phyloP scores from a whole-genome alignment of 805 yeast species.

The Metschnikowia colocasiae region DNA sequence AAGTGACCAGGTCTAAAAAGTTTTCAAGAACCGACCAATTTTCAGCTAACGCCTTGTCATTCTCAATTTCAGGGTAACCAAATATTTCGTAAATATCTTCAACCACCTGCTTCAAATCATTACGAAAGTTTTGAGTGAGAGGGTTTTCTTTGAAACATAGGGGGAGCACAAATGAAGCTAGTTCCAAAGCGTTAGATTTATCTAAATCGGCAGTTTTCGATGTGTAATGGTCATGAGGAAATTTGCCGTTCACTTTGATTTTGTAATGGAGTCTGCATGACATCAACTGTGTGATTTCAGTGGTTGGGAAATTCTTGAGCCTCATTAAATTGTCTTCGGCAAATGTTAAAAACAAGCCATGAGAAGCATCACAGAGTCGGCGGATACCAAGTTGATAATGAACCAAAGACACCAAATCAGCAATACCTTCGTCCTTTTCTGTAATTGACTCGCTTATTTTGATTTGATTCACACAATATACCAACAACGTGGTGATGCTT shows the following conservation, averaged over 20 bases:
- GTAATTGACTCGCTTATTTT: not conserved
- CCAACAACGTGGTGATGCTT: slow-evolving; percentile 32
- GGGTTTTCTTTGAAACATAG: slow-evolving; percentile 59
- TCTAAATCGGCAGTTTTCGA: slow-evolving; percentile 28
- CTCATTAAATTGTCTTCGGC: slow-evolving; percentile 52
- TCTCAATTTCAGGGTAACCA: slow-evolving; percentile 57
- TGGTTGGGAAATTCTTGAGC: slow-evolving; percentile 48
- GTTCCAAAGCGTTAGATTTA: slow-evolving; percentile 27
- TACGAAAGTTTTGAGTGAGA: slow-evolving; percentile 54
- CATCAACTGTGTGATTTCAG: slow-evolving; percentile 71
- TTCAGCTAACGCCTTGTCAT: slow-evolving; percentile 39
- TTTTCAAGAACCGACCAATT: slow-evolving; percentile 46
- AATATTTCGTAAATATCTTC: slow-evolving; percentile 69
- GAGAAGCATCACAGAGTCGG: slow-evolving; percentile 62
- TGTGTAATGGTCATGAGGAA: slow-evolving; percentile 63
- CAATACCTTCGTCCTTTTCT: slow-evolving; percentile 37
- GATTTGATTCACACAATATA: slow-evolving; percentile 30
- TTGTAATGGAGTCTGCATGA: slow-evolving; percentile 73
- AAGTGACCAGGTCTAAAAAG: slow-evolving; percentile 42
- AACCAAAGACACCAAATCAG: slow-evolving; percentile 42
- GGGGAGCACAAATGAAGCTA: slow-evolving; percentile 50
- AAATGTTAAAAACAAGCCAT: slow-evolving; percentile 59
- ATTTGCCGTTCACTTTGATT: slow-evolving; percentile 54
- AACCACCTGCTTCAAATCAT: slow-evolving; percentile 67
- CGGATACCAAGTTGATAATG: slow-evolving; percentile 74